phyloP scores from a whole-genome alignment of 768 basidiomycete species.

The Scleroderma citrinum region DNA sequence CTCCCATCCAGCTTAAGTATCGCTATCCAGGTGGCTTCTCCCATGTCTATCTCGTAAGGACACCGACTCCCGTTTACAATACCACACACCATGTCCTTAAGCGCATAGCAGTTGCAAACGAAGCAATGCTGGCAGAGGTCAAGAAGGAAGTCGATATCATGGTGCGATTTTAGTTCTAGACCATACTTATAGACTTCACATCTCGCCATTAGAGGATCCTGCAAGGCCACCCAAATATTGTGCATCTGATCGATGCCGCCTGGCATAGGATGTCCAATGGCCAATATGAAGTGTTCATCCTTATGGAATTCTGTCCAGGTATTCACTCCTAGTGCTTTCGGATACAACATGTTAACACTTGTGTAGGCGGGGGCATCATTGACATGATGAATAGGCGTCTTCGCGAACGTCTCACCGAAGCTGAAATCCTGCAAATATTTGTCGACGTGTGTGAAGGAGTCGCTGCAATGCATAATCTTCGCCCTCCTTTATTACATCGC shows the following conservation, averaged over 20 bases:
- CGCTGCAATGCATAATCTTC: constrained; percentile 91
- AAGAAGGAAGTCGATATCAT: constrained; percentile 98
- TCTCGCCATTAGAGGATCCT: constrained; percentile 63
- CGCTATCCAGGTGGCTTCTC: constrained; percentile 82
- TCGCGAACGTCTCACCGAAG: constrained; percentile 89
- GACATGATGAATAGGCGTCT: constrained; percentile 99
- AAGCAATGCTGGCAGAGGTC: constrained; percentile 86
- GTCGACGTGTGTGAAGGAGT: constrained; percentile 97
- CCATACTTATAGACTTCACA: constrained; percentile 22
- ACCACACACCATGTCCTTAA: constrained; percentile 96
- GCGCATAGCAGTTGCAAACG: constrained; percentile 88
- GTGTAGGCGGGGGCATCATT: constrained; percentile 90
- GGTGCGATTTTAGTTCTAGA: constrained; percentile 45
- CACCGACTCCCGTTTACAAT: constrained; percentile 79
- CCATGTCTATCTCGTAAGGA: constrained; percentile 93
- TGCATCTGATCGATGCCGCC: constrained; percentile 92
- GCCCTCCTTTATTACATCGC: constrained; percentile 87
- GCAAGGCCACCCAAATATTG: constrained; percentile 91
- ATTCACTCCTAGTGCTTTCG: constrained; percentile 14
- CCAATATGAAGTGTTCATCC: constrained; percentile 91
- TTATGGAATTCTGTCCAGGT: constrained; percentile 98
- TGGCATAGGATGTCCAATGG: constrained; percentile 83
- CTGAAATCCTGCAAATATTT: constrained; percentile 96
- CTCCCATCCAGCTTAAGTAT: constrained; percentile 6
- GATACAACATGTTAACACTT: constrained; percentile 7